These are phyloP conservation scores for Coemansia sp. DNA, from an alignment of 192 early-diverging fungal species.

Conservation along the genomic window DNA sequence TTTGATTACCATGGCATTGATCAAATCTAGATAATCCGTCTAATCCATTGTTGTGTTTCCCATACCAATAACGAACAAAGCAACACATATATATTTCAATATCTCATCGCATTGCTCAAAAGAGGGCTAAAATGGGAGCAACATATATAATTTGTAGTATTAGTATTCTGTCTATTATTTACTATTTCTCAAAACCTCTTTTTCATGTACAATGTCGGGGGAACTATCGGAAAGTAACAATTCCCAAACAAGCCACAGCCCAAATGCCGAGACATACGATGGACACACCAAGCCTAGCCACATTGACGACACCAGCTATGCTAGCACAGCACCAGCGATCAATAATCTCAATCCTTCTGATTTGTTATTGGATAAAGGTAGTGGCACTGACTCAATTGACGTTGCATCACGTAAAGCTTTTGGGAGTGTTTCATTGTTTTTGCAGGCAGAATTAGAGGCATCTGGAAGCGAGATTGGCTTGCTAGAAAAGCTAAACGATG, in stretches of 20 bases:
- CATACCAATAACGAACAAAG: not conserved
- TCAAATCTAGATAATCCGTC: not conserved
- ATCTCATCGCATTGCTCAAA: not conserved
- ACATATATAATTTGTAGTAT: not conserved
- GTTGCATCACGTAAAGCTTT: constrained; percentile 41
- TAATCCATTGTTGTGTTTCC: not conserved
- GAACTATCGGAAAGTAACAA: not conserved
- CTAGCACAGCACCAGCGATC: not conserved
- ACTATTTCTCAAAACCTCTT: not conserved
- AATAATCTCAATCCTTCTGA: not conserved
- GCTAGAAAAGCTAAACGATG: constrained; percentile 51
- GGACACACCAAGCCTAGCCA: not conserved
- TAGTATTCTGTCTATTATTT: not conserved
- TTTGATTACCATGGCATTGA: not conserved
- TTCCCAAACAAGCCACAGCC: not conserved
- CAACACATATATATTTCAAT: not conserved
- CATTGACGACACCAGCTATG: not conserved
- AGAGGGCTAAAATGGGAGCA: not conserved
- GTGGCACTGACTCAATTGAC: constrained; percentile 12
- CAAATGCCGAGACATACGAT: not conserved
- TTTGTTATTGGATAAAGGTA: not conserved
- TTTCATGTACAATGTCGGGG: not conserved
- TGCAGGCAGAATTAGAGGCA: constrained; percentile 49
- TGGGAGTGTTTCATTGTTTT: constrained; percentile 37
- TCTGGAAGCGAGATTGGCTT: constrained; percentile 37